Conservation (phyloP, 202 grass and related monocot species). For the Zizania palustris region DNA sequence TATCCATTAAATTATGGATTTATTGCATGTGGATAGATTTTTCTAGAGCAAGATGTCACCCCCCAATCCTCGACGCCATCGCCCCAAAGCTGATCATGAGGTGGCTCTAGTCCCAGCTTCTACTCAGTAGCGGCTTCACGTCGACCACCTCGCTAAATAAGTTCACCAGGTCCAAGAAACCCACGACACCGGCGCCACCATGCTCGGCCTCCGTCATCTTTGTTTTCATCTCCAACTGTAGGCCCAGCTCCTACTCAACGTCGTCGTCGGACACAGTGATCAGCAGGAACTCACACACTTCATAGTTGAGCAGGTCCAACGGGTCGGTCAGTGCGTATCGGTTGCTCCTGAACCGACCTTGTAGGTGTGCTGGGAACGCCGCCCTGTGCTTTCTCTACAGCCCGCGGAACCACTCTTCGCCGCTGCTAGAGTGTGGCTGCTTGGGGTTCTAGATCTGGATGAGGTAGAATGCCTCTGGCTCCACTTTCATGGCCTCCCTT, state of each 20-base stretch:
- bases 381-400: conserved; percentile 71
- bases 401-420: conserved; percentile 49
- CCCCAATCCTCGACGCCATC: no score
- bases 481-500: conserved; percentile 68
- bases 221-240: conserved; percentile 62
- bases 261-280: conserved; percentile 73
- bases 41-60: no score
- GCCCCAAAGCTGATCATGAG: no score
- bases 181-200: neutral
- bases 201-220: conserved; percentile 7
- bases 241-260: conserved; percentile 74
- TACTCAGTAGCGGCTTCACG: conserved; percentile 44
- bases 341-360: conserved; percentile 60
- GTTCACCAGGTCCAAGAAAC: conserved; percentile 42
- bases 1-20: no score
- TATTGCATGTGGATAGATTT: no score
- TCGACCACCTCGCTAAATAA: conserved; percentile 42
- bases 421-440: neutral
- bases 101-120: conserved; percentile 34
- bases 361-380: conserved; percentile 62
- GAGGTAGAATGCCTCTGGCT: conserved; percentile 76
- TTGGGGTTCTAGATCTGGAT: conserved; percentile 91
- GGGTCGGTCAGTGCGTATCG: conserved; percentile 67
- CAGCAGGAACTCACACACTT: conserved; percentile 86
- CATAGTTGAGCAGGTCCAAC: conserved; percentile 80